Conservation (phyloP, 179 eudicot species). For the Spinacia oleracea region DNA sequence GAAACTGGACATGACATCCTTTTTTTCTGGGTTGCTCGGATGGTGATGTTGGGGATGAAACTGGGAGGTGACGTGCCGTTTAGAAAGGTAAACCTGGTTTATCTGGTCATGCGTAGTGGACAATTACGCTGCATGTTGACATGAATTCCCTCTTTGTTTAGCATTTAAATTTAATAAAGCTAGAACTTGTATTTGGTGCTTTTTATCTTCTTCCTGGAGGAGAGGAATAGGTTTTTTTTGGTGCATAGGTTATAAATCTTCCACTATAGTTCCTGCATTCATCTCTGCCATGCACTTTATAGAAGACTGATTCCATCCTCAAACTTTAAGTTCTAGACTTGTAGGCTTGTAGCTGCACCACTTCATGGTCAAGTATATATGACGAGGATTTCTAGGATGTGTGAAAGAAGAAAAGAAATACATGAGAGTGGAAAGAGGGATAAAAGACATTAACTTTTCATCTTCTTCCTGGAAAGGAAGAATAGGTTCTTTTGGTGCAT, state of each 20-base stretch:
- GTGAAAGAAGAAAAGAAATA: background rate
- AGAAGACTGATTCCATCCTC: background rate
- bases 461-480: background rate
- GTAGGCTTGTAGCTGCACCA: background rate
- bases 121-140: background rate
- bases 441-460: background rate
- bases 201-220: background rate
- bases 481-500: too few relatives aligned
- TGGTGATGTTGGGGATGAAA: constrained; percentile 91
- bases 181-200: background rate
- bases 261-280: background rate
- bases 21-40: constrained; percentile 98
- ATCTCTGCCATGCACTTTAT: background rate
- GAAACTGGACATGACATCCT: constrained; percentile 99
- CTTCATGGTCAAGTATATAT: background rate
- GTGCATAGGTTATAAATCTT: background rate
- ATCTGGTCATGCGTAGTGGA: background rate
- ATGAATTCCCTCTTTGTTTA: background rate
- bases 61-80: constrained; percentile 92
- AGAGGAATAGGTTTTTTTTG: too few relatives aligned
- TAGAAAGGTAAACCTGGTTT: constrained; percentile 52
- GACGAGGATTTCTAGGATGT: background rate
- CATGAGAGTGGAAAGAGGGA: background rate
- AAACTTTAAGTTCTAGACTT: background rate
- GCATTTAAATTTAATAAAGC: background rate